Percentiles rank a stretch among this genome's conserved stretches.
Evolutionary conservation across 148 eudicot genomes (phyloP).

Genomic region (Linanthus parryae): DNA sequence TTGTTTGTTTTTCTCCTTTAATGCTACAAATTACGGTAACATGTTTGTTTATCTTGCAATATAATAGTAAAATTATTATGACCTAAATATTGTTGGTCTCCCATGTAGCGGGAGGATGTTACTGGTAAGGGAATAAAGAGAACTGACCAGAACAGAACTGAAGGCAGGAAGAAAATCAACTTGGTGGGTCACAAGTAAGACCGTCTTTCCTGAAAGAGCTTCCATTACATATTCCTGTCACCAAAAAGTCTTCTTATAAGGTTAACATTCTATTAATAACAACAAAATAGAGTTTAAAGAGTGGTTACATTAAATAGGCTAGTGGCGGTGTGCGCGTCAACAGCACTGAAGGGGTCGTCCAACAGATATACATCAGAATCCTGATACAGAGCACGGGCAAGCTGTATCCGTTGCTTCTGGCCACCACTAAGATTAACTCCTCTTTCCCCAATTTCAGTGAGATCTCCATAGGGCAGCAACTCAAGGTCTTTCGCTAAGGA

Average conservation of each 20-base stretch:
- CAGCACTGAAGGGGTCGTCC: slow-evolving; percentile 98
- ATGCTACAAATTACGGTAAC: too few relatives aligned
- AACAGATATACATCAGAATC: slow-evolving; percentile 83
- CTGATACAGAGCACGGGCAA: slow-evolving; percentile 87
- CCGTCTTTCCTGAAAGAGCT: slow-evolving; percentile 73
- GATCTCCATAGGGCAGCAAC: slow-evolving; percentile 70
- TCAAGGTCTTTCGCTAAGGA: slow-evolving; percentile 79
- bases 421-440: slow-evolving; percentile 96
- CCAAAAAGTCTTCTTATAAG: too few relatives aligned
- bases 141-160: slow-evolving; percentile 72
- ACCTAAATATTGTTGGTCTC: too few relatives aligned
- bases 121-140: too few relatives aligned
- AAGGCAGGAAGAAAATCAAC: slow-evolving; percentile 96
- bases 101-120: too few relatives aligned
- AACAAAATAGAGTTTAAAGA: too few relatives aligned
- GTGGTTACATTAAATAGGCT: slow-evolving; percentile 66
- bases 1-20: too few relatives aligned
- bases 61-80: too few relatives aligned
- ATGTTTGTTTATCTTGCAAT: too few relatives aligned
- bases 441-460: slow-evolving; percentile 93
- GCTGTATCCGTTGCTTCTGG: slow-evolving; percentile 93
- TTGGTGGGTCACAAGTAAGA: slow-evolving; percentile 93
- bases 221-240: slow-evolving; percentile 84
- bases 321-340: slow-evolving; percentile 93
- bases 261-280: too few relatives aligned